phyloP scores from a whole-genome alignment of 768 basidiomycete species.

The Neoboletus subvelutipes region DNA sequence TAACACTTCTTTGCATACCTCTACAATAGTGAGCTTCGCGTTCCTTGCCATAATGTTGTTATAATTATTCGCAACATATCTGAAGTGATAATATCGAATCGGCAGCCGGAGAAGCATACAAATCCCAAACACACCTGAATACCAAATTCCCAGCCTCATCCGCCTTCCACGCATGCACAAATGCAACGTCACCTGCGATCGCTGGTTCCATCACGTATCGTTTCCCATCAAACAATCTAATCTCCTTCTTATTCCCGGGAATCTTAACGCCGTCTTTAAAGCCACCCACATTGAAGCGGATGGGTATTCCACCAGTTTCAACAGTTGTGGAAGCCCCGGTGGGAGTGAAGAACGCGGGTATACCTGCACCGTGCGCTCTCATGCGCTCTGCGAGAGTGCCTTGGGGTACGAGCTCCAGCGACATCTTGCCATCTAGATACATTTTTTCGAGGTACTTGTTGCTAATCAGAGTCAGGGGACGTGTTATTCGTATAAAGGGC shows the following conservation, averaged over 20 bases:
- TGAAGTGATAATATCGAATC: conserved; percentile 26
- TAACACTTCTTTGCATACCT: conserved; percentile 44
- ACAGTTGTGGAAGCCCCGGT: conserved; percentile 80
- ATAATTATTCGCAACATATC: conserved; percentile 85
- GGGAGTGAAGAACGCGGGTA: conserved; percentile 87
- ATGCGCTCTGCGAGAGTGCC: conserved; percentile 88
- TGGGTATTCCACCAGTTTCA: conserved; percentile 72
- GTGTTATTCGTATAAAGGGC: not conserved
- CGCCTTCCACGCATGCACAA: conserved; percentile 87
- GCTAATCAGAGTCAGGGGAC: conserved; percentile 34
- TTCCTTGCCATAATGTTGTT: conserved; percentile 81
- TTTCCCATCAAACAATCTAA: conserved; percentile 68
- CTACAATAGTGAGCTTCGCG: conserved; percentile 84
- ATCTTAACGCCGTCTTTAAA: conserved; percentile 63
- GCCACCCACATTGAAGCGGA: conserved; percentile 75
- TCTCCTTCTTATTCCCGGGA: conserved; percentile 71
- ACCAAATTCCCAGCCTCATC: conserved; percentile 87
- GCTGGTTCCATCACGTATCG: conserved; percentile 78
- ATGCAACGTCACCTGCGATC: conserved; percentile 74
- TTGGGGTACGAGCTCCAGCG: conserved; percentile 85
- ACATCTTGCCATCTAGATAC: conserved; percentile 78
- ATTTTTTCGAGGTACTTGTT: conserved; percentile 82
- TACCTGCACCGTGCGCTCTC: conserved; percentile 81
- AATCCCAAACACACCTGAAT: conserved; percentile 58
- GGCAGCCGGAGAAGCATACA: not conserved